A percentile compares a stretch with the other conserved stretches of the same genome.
phyloP scores from a whole-genome alignment of 169 alveolate species.

The Cryptosporidium canis region DNA sequence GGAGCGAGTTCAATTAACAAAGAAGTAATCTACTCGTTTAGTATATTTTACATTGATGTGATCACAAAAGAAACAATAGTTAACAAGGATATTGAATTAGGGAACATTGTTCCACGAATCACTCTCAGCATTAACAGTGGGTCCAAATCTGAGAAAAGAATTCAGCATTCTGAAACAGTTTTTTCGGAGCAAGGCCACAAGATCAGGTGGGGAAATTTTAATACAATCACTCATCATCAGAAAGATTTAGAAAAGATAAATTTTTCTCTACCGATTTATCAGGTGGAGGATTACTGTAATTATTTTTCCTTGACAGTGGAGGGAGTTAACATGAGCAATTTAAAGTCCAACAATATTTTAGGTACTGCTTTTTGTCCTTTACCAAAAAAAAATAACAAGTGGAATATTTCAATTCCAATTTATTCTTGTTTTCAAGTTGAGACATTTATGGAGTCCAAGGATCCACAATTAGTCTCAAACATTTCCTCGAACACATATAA shows the following conservation, averaged over 20 bases:
- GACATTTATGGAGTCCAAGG: neutral
- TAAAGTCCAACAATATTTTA: neutral
- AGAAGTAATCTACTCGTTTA: conserved; percentile 10
- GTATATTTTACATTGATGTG: neutral
- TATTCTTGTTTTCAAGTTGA: conserved; percentile 14
- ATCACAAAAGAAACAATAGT: neutral
- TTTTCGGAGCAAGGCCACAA: neutral
- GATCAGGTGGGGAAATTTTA: neutral
- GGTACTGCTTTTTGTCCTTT: conserved; percentile 62
- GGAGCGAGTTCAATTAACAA: neutral
- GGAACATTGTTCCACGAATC: neutral
- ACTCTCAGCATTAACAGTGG: conserved; percentile 31
- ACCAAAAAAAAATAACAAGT: conserved; percentile 4
- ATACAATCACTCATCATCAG: neutral
- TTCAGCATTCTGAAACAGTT: neutral
- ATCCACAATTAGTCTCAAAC: neutral
- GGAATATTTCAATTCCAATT: conserved; percentile 55
- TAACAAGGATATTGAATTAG: neutral
- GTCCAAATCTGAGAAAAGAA: neutral
- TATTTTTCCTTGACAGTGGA: conserved; percentile 3
- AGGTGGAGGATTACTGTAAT: neutral
- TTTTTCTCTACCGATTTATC: neutral
- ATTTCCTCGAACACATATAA: conserved; percentile 13
- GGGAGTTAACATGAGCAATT: neutral
- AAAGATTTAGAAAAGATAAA: neutral